Conservation (phyloP, 371 early-diverging fungal species). For the Mucor plumbeus region DNA sequence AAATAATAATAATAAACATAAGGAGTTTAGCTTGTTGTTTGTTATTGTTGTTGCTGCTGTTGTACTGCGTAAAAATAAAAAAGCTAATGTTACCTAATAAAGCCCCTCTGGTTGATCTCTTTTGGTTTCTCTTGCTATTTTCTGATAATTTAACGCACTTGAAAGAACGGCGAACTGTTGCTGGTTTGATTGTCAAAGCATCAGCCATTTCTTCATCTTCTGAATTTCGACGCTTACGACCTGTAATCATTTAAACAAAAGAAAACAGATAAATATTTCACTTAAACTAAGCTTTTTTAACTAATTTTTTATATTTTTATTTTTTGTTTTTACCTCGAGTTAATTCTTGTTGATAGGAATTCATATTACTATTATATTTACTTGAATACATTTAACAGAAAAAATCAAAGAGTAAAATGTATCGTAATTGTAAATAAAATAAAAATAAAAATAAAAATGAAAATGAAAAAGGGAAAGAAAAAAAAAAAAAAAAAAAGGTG, state of each 20-base stretch:
- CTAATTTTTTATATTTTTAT: background rate
- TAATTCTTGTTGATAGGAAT: slow-evolving; percentile 9
- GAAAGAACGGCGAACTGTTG: slow-evolving; percentile 17
- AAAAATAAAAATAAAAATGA: background rate
- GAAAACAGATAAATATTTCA: background rate
- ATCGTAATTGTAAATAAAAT: background rate
- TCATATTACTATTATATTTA: background rate
- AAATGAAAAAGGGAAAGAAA: background rate
- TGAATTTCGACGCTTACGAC: slow-evolving; percentile 49
- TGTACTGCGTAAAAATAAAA: slow-evolving; percentile 4
- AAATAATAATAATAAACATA: background rate
- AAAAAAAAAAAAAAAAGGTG: background rate
- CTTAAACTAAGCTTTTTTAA: no score
- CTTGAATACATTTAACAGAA: background rate
- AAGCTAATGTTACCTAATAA: slow-evolving; percentile 40
- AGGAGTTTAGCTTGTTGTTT: background rate
- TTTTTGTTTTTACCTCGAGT: slow-evolving; percentile 7
- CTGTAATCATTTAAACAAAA: slow-evolving; percentile 14
- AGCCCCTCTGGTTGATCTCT: slow-evolving; percentile 33
- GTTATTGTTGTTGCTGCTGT: background rate
- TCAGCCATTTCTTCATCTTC: slow-evolving; percentile 58
- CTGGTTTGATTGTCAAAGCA: slow-evolving; percentile 9
- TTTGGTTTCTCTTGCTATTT: slow-evolving; percentile 35
- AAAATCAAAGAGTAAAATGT: background rate
- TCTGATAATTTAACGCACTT: slow-evolving; percentile 23